phyloP scores from a whole-genome alignment of 805 yeast species.

The Cyberlindnera subsufficiens region DNA sequence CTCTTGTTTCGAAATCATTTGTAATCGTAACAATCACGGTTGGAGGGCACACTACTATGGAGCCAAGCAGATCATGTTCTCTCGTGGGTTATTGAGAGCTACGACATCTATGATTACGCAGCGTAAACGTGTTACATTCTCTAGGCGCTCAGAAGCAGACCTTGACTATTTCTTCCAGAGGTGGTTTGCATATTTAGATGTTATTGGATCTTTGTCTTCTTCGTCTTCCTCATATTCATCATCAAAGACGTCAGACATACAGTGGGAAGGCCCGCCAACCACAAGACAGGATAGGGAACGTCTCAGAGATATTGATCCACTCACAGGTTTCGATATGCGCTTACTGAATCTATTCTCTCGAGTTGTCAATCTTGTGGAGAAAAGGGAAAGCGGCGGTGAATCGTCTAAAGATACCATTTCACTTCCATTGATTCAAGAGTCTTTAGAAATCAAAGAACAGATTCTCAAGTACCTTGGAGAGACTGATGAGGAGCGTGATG shows the following conservation, averaged over 20 bases:
- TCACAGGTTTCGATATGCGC: conserved; percentile 61
- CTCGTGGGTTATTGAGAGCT: conserved; percentile 40
- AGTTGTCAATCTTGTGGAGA: conserved; percentile 35
- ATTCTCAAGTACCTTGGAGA: conserved; percentile 21
- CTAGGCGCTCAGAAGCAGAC: conserved; percentile 12
- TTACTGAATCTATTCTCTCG: conserved; percentile 54
- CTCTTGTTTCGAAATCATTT: conserved; percentile 48
- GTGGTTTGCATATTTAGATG: conserved; percentile 67
- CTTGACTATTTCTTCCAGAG: conserved; percentile 49
- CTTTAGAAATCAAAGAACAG: conserved; percentile 35
- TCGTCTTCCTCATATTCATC: conserved; percentile 29
- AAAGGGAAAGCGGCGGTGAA: conserved; percentile 10
- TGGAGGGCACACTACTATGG: conserved; percentile 67
- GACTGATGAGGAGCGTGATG: conserved; percentile 24
- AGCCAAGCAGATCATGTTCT: conserved; percentile 56
- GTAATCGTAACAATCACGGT: conserved; percentile 33
- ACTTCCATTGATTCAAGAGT: conserved; percentile 18
- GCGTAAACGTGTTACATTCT: background rate
- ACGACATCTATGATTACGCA: conserved; percentile 3
- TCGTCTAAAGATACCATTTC: conserved; percentile 13
- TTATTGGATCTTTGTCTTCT: conserved; percentile 57
- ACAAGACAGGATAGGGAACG: conserved; percentile 16
- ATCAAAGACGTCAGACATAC: conserved; percentile 22
- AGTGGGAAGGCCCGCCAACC: conserved; percentile 16
- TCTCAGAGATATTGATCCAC: conserved; percentile 47